A percentile compares a stretch with the other conserved stretches of the same genome.
Evolutionary conservation across 441 rosid genomes (phyloP).

Genomic region (Geranium incanum): DNA sequence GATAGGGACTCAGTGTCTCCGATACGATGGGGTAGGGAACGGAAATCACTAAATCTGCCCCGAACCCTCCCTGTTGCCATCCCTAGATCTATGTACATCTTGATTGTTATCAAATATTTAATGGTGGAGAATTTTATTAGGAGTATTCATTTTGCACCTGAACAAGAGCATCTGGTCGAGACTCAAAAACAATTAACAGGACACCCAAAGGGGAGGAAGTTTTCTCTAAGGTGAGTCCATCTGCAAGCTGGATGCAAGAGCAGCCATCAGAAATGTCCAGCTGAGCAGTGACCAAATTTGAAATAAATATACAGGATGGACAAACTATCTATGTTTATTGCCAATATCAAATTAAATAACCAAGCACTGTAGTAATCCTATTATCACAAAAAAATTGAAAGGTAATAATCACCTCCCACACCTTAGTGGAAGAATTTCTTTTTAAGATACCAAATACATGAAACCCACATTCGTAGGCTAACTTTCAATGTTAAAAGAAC

Average conservation of each 20-base stretch:
- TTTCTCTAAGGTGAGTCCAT: slow-evolving; percentile 46
- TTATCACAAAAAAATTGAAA: too few species aligned
- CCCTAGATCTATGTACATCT: background rate
- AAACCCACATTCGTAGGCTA: background rate
- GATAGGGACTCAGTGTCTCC: too few species aligned
- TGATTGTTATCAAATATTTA: background rate
- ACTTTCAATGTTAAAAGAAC: background rate
- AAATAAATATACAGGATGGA: background rate
- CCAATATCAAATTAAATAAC: background rate
- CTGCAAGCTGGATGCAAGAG: slow-evolving; percentile 34
- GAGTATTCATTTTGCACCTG: slow-evolving; percentile 28
- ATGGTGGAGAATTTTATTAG: background rate
- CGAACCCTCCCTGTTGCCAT: background rate
- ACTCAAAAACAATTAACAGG: slow-evolving; percentile 40
- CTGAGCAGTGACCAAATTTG: background rate
- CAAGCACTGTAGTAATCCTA: background rate
- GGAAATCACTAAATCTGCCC: too few species aligned
- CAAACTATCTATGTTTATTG: background rate
- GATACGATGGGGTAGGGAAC: too few species aligned
- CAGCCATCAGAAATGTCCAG: slow-evolving; percentile 12
- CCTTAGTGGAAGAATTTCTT: background rate
- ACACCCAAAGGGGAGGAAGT: slow-evolving; percentile 44
- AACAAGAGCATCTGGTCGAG: slow-evolving; percentile 47
- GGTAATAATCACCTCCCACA: too few species aligned
- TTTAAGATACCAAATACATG: background rate